Evolutionary conservation across 1,284 basidiomycete genomes (phyloP).

Genomic region (Ustilago loliicola): DNA sequence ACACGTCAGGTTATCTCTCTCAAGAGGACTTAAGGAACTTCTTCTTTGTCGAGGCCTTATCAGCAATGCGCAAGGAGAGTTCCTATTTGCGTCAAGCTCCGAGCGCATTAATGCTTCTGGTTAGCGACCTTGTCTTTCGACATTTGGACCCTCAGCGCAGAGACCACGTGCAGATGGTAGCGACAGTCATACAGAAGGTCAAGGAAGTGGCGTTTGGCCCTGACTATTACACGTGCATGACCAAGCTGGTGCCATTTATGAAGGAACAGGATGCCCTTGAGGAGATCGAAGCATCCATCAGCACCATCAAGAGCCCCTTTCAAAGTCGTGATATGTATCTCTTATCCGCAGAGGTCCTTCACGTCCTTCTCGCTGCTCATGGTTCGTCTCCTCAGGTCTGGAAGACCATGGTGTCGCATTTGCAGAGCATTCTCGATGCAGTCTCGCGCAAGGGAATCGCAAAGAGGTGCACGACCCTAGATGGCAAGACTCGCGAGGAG

Average conservation of each 20-base stretch:
- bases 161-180: constrained; percentile 20
- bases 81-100: background rate
- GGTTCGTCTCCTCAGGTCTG: constrained; percentile 1
- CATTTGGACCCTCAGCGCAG: constrained; percentile 29
- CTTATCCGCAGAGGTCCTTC: constrained; percentile 17
- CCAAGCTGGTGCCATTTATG: constrained; percentile 30
- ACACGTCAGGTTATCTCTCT: constrained; percentile 14
- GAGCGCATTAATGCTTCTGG: constrained; percentile 2
- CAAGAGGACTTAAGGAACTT: constrained; percentile 21
- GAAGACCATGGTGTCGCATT: background rate
- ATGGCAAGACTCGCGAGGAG: background rate
- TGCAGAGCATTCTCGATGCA: constrained; percentile 14
- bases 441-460: background rate
- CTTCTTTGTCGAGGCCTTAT: constrained; percentile 25
- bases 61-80: background rate
- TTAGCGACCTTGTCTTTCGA: constrained; percentile 23
- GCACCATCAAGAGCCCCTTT: background rate
- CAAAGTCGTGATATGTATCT: background rate
- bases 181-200: background rate
- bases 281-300: constrained; percentile 6
- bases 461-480: background rate
- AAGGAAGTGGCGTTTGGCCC: background rate
- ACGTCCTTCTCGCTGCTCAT: constrained; percentile 12
- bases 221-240: constrained; percentile 13
- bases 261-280: constrained; percentile 6